phyloP scores from a whole-genome alignment of 495 filamentous ascomycete species.

The Hapsidospora chrysogenum region DNA sequence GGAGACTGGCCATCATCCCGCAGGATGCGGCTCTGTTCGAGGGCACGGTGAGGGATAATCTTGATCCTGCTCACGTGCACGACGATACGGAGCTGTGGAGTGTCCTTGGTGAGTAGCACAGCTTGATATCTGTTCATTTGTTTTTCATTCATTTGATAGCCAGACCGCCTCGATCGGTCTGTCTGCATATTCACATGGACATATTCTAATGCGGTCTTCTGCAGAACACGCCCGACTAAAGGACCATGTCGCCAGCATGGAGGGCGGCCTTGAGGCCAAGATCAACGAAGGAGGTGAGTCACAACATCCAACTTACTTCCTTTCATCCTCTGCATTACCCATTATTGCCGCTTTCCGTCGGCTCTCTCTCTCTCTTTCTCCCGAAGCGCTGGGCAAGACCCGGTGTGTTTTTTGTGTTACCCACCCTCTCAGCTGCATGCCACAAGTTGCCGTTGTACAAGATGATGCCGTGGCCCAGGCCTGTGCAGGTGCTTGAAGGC shows the following conservation, averaged over 20 bases:
- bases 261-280: conserved; percentile 73
- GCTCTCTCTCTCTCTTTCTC: conserved; percentile 10
- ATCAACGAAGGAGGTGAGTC: conserved; percentile 88
- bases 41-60: conserved; percentile 87
- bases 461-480: no score
- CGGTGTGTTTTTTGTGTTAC: background rate
- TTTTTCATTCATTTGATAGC: background rate
- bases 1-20: conserved; percentile 91
- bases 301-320: no score
- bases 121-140: background rate
- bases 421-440: background rate
- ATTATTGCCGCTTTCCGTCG: conserved; percentile 22
- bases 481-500: no score
- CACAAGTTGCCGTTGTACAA: background rate
- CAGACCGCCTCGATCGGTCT: background rate
- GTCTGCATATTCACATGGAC: background rate
- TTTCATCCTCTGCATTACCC: conserved; percentile 5
- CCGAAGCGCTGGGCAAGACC: conserved; percentile 1
- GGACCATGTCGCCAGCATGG: conserved; percentile 78
- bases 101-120: conserved; percentile 68
- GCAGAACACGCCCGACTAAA: conserved; percentile 86
- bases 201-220: conserved; percentile 8
- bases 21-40: conserved; percentile 97
- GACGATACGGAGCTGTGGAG: conserved; percentile 98
- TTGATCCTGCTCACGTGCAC: conserved; percentile 88